Evolutionary conservation across 176 grass and related monocot genomes (phyloP).

Genomic region (Cocos nucifera): DNA sequence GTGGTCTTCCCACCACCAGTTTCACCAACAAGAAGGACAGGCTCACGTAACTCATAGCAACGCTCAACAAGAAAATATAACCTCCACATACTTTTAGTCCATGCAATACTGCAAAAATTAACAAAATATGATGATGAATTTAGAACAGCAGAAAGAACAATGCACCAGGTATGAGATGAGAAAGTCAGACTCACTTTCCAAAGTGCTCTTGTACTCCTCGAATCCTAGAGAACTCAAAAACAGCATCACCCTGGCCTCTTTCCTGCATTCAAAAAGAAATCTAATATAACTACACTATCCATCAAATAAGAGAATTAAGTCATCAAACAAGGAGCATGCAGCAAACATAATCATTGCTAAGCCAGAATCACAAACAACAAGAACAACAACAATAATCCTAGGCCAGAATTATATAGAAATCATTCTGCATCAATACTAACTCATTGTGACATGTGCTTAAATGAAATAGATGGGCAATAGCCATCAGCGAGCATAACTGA

Average conservation of each 20-base stretch:
- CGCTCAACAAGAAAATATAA: slow-evolving; percentile 87
- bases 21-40: slow-evolving; percentile 97
- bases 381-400: too few relatives aligned
- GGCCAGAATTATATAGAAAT: too few relatives aligned
- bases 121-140: slow-evolving; percentile 3
- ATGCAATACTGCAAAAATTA: slow-evolving; percentile 61
- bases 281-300: too few relatives aligned
- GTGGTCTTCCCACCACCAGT: slow-evolving; percentile 94
- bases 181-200: slow-evolving; percentile 53
- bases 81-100: slow-evolving; percentile 93
- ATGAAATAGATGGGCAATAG: too few relatives aligned
- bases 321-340: background rate
- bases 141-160: too few relatives aligned
- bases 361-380: too few relatives aligned
- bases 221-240: slow-evolving; percentile 33
- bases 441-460: too few relatives aligned
- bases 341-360: too few relatives aligned
- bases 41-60: slow-evolving; percentile 73
- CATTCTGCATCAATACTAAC: too few relatives aligned
- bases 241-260: slow-evolving; percentile 20
- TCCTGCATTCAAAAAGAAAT: slow-evolving; percentile 40
- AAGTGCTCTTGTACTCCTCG: slow-evolving; percentile 37
- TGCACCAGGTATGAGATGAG: too few relatives aligned
- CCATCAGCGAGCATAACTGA: too few relatives aligned
- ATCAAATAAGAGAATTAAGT: background rate